Evolutionary conservation across 345 rosid species (phyloP).

Genomic region (Adansonia digitata): DNA sequence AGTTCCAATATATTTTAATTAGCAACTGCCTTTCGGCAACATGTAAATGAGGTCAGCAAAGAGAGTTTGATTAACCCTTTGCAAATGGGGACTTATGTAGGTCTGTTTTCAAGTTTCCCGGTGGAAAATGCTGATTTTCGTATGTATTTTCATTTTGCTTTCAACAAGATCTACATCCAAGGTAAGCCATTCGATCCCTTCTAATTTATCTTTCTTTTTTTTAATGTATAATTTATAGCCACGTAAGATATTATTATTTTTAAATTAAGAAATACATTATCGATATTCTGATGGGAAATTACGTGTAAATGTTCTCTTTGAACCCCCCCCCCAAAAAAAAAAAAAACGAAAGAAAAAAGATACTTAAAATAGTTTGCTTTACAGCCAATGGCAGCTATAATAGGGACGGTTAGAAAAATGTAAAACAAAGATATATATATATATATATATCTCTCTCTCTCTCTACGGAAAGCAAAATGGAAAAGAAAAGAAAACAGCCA

Average conservation of each 20-base stretch:
- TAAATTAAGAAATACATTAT: not conserved
- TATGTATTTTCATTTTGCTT: not conserved
- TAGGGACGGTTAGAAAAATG: too few species aligned
- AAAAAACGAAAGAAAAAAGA: too few species aligned
- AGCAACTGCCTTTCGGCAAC: constrained; percentile 9
- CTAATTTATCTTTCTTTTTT: not conserved
- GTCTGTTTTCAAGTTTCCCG: not conserved
- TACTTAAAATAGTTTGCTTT: too few species aligned
- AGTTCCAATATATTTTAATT: not conserved
- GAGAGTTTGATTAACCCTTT: not conserved
- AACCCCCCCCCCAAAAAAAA: too few species aligned
- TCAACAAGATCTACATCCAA: not conserved
- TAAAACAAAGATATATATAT: too few species aligned
- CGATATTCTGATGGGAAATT: not conserved
- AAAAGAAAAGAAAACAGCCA: too few species aligned
- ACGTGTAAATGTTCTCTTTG: too few species aligned
- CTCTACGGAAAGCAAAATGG: too few species aligned
- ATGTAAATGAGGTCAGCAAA: not conserved
- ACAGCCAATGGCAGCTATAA: too few species aligned
- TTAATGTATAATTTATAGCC: constrained; percentile 3
- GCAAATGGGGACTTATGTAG: not conserved
- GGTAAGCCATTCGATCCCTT: constrained; percentile 1
- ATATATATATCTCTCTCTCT: too few species aligned
- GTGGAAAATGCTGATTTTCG: not conserved
- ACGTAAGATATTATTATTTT: not conserved